phyloP scores from a whole-genome alignment of 805 yeast genomes.

The Brettanomyces naardenensis region DNA sequence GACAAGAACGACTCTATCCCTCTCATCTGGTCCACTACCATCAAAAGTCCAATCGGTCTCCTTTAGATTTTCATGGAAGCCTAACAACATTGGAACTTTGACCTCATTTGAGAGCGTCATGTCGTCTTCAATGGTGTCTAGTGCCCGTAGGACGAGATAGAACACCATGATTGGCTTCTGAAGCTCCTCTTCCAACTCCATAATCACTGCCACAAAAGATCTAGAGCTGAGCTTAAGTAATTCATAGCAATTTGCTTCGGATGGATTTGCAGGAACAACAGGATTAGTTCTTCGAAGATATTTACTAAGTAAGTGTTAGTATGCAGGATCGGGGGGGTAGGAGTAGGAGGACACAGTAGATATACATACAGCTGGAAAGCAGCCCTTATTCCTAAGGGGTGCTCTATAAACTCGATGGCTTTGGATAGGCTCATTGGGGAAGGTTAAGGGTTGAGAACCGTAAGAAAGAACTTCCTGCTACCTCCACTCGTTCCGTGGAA shows the following conservation, averaged over 20 bases:
- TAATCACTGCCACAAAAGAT: conserved; percentile 89
- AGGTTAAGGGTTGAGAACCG: too few species aligned
- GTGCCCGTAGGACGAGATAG: conserved; percentile 78
- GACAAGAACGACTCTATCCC: conserved; percentile 71
- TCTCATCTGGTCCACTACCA: conserved; percentile 68
- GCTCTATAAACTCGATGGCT: conserved; percentile 46
- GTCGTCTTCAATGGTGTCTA: conserved; percentile 95
- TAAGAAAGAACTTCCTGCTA: too few species aligned
- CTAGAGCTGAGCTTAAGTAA: conserved; percentile 69
- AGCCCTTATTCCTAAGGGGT: conserved; percentile 67
- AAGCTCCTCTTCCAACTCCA: conserved; percentile 84
- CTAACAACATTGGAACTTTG: conserved; percentile 68
- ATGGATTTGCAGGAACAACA: conserved; percentile 38
- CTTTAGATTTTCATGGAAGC: conserved; percentile 56
- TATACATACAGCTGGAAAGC: conserved; percentile 62
- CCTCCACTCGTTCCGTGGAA: too few species aligned
- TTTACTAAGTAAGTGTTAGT: too few species aligned
- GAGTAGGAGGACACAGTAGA: too few species aligned
- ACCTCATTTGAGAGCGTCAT: conserved; percentile 69
- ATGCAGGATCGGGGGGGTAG: too few species aligned
- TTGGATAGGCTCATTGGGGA: conserved; percentile 26
- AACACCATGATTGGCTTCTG: conserved; percentile 77
- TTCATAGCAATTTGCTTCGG: conserved; percentile 56
- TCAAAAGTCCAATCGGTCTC: conserved; percentile 73
- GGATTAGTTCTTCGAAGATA: conserved; percentile 40